Conservation (phyloP, 2,329 filamentous ascomycete species). For the Aspergillus pseudonomiae region DNA sequence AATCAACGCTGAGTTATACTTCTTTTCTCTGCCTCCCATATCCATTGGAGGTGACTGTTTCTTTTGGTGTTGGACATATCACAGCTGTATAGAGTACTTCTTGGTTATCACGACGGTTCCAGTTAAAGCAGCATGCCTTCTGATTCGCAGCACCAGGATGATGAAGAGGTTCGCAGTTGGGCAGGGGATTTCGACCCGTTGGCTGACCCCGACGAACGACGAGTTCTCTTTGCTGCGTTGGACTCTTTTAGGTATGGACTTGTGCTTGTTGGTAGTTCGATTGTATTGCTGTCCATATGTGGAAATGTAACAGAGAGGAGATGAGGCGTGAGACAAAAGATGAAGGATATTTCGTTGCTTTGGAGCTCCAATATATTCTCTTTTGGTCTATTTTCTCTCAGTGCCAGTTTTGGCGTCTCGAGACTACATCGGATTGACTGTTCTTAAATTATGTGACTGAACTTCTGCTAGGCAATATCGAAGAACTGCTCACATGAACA, state of each 20-base stretch:
- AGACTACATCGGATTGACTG: background rate
- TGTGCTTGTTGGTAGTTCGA: background rate
- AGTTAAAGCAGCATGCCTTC: slow-evolving; percentile 13
- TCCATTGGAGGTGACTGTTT: background rate
- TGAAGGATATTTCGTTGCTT: background rate
- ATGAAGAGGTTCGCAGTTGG: slow-evolving; percentile 49
- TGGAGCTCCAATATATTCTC: background rate
- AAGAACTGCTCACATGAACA: slow-evolving; percentile 81
- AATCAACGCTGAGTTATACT: background rate
- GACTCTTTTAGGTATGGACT: slow-evolving; percentile 78
- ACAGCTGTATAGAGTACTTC: background rate
- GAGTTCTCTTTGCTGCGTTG: slow-evolving; percentile 77
- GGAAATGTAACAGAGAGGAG: background rate
- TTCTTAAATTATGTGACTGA: background rate
- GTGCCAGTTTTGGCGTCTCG: background rate
- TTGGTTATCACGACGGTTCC: background rate
- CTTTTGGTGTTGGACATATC: background rate
- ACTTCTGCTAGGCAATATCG: slow-evolving; percentile 71
- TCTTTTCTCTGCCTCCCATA: background rate
- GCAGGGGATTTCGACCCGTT: slow-evolving; percentile 66
- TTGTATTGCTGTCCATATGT: background rate
- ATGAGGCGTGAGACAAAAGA: background rate
- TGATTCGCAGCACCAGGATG: slow-evolving; percentile 16
- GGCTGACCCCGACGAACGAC: slow-evolving; percentile 76
- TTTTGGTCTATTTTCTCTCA: no score